phyloP scores from a whole-genome alignment of 148 eudicot species.

The Chenopodium suecicum region DNA sequence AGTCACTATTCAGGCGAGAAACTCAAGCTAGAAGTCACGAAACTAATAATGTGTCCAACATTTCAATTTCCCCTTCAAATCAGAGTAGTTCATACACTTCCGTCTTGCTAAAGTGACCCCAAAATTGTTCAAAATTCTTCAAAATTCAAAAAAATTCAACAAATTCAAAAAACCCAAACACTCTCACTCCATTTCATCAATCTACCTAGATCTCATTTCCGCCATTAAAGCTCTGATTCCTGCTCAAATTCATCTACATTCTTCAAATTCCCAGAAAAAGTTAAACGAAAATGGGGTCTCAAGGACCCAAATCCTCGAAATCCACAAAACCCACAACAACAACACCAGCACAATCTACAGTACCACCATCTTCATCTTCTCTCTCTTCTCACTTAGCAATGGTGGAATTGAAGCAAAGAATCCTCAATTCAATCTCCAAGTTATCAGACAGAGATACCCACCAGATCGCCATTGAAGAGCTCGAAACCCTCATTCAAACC shows the following conservation, averaged over 20 bases:
- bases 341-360: slow-evolving; percentile 24
- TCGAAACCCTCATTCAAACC: slow-evolving; percentile 57
- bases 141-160: not conserved
- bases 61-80: not conserved
- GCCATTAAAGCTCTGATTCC: not conserved
- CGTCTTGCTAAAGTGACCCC: not conserved
- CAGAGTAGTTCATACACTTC: not conserved
- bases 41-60: not conserved
- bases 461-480: slow-evolving; percentile 88
- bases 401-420: slow-evolving; percentile 82
- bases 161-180: not conserved
- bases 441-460: slow-evolving; percentile 95
- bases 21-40: too few species aligned
- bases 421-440: slow-evolving; percentile 72
- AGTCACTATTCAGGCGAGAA: too few species aligned
- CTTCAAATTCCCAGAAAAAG: too few species aligned
- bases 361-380: slow-evolving; percentile 35
- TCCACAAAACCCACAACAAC: slow-evolving; percentile 39
- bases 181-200: not conserved
- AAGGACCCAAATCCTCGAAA: slow-evolving; percentile 59
- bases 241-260: not conserved
- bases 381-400: slow-evolving; percentile 80
- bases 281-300: slow-evolving; percentile 46
- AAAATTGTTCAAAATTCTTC: slow-evolving; percentile 1
- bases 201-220: not conserved